Conservation (phyloP, 176 grass and related monocot species). For the Triticum dicoccoides region DNA sequence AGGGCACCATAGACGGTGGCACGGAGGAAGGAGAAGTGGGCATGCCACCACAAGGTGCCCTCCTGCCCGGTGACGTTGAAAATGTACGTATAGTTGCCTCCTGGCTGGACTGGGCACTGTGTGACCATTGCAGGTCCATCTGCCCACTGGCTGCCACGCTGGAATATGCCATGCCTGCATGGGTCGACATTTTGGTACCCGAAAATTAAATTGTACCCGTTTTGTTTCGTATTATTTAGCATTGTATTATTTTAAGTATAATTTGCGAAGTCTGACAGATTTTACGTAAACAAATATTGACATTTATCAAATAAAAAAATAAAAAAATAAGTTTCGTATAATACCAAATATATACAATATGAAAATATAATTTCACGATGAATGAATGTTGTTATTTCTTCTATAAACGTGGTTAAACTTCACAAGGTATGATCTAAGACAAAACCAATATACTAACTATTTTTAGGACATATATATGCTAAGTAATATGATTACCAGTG, state of each 20-base stretch:
- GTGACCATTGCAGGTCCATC: conserved; percentile 70
- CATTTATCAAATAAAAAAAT: too few species aligned
- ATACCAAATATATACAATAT: background rate
- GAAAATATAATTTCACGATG: too few species aligned
- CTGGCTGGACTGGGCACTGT: conserved; percentile 52
- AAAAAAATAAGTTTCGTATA: background rate
- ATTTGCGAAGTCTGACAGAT: background rate
- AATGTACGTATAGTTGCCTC: conserved; percentile 44
- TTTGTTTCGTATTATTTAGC: too few species aligned
- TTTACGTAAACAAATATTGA: background rate
- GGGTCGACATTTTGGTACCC: background rate
- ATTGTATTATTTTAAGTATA: background rate
- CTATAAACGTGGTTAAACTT: too few species aligned
- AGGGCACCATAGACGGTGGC: conserved; percentile 63
- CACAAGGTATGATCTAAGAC: too few species aligned
- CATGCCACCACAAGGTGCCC: conserved; percentile 85
- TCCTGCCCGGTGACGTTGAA: conserved; percentile 57
- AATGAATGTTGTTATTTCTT: too few species aligned
- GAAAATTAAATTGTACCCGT: background rate
- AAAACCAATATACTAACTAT: too few species aligned
- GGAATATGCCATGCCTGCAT: conserved; percentile 58
- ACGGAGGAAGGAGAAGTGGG: conserved; percentile 52
- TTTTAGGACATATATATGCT: too few species aligned
- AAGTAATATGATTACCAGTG: conserved; percentile 42
- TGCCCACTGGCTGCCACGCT: conserved; percentile 50